phyloP scores from a whole-genome alignment of 1,284 basidiomycete genomes.

The Irpex lacteus region DNA sequence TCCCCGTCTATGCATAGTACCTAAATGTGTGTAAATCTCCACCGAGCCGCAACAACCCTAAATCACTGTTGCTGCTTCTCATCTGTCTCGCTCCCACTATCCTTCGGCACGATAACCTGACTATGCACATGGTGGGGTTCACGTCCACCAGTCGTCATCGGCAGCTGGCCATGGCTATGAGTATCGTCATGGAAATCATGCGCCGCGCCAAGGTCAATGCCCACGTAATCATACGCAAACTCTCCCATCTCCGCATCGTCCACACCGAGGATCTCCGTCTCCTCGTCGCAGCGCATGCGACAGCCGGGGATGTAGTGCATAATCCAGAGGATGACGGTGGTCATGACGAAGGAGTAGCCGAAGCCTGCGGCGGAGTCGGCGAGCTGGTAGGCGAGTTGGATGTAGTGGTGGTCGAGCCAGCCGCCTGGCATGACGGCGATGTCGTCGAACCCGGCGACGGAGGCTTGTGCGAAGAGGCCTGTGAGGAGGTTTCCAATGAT shows the following conservation, averaged over 20 bases:
- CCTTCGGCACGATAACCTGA: slow-evolving; percentile 7
- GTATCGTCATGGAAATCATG: slow-evolving; percentile 27
- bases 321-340: slow-evolving; percentile 85
- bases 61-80: background rate
- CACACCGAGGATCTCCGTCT: slow-evolving; percentile 89
- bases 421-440: slow-evolving; percentile 74
- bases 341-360: slow-evolving; percentile 79
- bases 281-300: slow-evolving; percentile 76
- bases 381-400: slow-evolving; percentile 86
- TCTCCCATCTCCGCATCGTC: slow-evolving; percentile 96
- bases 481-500: slow-evolving; percentile 86
- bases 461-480: slow-evolving; percentile 85
- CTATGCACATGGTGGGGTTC: slow-evolving; percentile 25
- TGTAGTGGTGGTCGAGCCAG: slow-evolving; percentile 86
- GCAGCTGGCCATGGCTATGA: slow-evolving; percentile 26
- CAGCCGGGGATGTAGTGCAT: slow-evolving; percentile 93
- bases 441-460: slow-evolving; percentile 85
- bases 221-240: slow-evolving; percentile 89
- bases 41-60: background rate
- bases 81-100: slow-evolving; percentile 16
- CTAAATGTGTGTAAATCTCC: no score
- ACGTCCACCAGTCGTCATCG: slow-evolving; percentile 26
- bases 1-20: no score
- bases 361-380: slow-evolving; percentile 78
- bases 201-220: slow-evolving; percentile 43